Conservation (phyloP, 2,329 filamentous ascomycete genomes). For the Drechslerella stenobrocha region DNA sequence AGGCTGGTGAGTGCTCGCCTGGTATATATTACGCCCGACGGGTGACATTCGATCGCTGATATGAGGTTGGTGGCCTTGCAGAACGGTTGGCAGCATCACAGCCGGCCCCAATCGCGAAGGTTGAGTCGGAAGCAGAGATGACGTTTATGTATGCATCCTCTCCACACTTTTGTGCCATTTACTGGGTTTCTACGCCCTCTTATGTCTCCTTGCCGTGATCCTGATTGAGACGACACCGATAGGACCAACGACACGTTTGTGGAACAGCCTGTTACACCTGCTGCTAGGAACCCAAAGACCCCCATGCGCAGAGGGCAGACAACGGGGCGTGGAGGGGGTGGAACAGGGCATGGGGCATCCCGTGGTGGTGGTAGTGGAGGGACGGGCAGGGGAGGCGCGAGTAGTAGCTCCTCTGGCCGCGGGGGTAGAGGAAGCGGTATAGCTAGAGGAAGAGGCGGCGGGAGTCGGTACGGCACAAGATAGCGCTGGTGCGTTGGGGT, state of each 20-base stretch:
- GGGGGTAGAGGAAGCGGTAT: conserved; percentile 25
- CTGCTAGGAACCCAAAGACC: conserved; percentile 35
- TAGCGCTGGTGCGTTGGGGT: conserved; percentile 4
- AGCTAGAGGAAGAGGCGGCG: conserved; percentile 28
- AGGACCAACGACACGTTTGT: conserved; percentile 48
- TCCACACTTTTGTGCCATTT: too few species aligned
- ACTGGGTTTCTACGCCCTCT: too few species aligned
- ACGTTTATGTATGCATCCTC: conserved; percentile 75
- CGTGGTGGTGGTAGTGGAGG: conserved; percentile 30
- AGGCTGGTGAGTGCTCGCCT: conserved; percentile 22
- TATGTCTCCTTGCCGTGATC: too few species aligned
- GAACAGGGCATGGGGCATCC: conserved; percentile 18
- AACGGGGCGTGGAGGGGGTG: conserved; percentile 2
- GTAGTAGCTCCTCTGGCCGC: conserved; percentile 1
- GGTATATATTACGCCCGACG: neutral
- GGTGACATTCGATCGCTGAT: neutral
- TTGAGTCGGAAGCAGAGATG: conserved; percentile 67
- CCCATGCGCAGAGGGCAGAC: conserved; percentile 32
- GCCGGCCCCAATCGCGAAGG: conserved; percentile 52
- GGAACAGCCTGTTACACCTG: conserved; percentile 39
- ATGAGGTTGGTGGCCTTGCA: neutral
- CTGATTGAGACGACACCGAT: conserved; percentile 1
- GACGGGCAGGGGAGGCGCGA: conserved; percentile 17
- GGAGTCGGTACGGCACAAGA: conserved; percentile 28
- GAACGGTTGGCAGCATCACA: conserved; percentile 39